A percentile compares a stretch with the other conserved stretches of the same genome.
phyloP scores from a whole-genome alignment of 1,139 yeast genomes.

The Pichia sp. region DNA sequence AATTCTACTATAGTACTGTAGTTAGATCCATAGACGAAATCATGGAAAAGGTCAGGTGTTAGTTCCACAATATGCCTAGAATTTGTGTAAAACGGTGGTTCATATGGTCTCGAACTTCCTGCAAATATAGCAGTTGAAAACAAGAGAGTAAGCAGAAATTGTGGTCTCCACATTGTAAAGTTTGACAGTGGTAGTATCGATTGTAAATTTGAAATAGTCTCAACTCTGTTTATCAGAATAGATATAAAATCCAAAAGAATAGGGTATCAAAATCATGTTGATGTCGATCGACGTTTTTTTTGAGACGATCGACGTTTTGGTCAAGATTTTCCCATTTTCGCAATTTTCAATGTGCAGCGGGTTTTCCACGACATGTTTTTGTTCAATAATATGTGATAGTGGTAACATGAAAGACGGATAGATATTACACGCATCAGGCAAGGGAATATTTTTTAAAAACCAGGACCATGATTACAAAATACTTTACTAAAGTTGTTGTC shows the following conservation, averaged over 20 bases:
- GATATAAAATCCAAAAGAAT: neutral
- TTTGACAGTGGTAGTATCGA: too few species aligned
- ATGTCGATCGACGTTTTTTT: neutral
- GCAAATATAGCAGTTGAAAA: constrained; percentile 3
- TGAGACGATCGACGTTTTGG: neutral
- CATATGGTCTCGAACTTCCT: constrained; percentile 1
- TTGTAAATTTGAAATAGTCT: too few species aligned
- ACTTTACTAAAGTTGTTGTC: constrained; percentile 69
- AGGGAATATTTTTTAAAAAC: neutral
- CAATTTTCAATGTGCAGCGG: neutral
- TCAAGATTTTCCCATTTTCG: neutral
- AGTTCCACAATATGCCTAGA: constrained; percentile 24
- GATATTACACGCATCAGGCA: too few species aligned
- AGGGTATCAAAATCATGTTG: neutral
- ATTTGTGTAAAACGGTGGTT: constrained; percentile 19
- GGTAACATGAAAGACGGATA: too few species aligned
- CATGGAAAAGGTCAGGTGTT: constrained; percentile 45
- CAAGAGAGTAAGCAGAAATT: neutral
- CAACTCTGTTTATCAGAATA: too few species aligned
- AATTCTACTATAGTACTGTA: constrained; percentile 83
- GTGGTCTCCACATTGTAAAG: neutral
- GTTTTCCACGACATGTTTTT: neutral
- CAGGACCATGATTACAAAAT: constrained; percentile 70
- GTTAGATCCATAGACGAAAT: constrained; percentile 59
- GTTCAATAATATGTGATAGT: too few species aligned